Evolutionary conservation across 768 basidiomycete species (phyloP), one percentile per base, ranked within the genome.

Genomic region (Gelatoporia subvermispora): DNA sequence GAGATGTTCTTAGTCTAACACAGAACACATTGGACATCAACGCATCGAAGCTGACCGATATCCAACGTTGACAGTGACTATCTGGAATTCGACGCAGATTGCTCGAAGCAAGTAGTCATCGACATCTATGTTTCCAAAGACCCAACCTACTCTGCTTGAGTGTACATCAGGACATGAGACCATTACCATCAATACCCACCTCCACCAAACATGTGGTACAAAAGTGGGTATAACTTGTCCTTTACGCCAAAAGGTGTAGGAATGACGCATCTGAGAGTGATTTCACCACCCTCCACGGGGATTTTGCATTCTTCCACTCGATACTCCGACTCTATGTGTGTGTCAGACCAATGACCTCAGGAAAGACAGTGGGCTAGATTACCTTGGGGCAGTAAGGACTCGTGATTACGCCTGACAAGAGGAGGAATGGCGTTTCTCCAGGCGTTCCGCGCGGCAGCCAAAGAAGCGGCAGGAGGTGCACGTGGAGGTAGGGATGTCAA

Each of bases 81-180:
- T 28, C 13, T 50, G 43, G 2, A 56, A 35, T 7, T 59, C 47
- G 7, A 57, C 57, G 28, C 40, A 40, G 36, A 61, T 8, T 11
- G 23, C 37, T 15, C 55, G 43, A 13, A 65, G 55, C n/a, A 44
- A 17, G 22, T 44, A 48, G 37, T 62, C 63, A 31, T 61, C 57
- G 2, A 52, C 8, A 4, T 60, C 49, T 20, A 53, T 24, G 34
- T 2, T 25, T 1, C 55, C 55, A 8, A 43, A 17, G 23, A 39
- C 40, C 25, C 28, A 57, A n/a, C 55, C 55, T 56, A 31, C 28
- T 5, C 0, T 28, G 3, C 15, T 11, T 21, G 13, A 34, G 8
- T 4, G 22, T n/a, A 24, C 41, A 42, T 10, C 4, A 17, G 28
- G 42, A 9, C 7, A 31, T 5, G 5, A 20, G 3, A 8, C 28